Base-by-base conservation (phyloP, 2,329 filamentous ascomycete genomes). In the Fusarium neocosmosporiellum region DNA sequence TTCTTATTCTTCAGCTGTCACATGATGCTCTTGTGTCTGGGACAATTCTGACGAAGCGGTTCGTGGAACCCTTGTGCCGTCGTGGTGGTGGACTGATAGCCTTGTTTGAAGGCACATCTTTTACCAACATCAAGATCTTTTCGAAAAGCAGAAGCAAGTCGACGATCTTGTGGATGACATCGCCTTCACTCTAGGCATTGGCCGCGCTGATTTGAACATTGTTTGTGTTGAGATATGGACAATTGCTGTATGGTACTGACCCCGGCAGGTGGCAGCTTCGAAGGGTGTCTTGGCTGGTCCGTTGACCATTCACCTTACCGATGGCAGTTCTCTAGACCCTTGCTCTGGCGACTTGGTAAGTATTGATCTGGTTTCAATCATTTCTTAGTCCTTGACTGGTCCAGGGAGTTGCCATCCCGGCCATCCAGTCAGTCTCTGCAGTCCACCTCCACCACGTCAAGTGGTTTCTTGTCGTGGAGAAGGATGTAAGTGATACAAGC, bases 381-480 rank as follows among this genome's bases (percentile, higher is more conserved):
- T 6, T 18, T 3, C 46, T 7, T 18, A 29, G 3, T n/a, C 14
- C 74, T 79, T 50, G 16, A 79, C 48, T 41, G 29, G 16, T 5
- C 1, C 46, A 93, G 88, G 92, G 92, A 1, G 82, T 88, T 7
- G 82, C 92, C 0, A 84, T 96, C 10, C 92, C 93, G 0, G 83
- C 83, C 8, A 73, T 86, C 3, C 83, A 82, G 58, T 85, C 86
- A 0, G 84, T 91, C 14, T 81, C 85, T 0, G 78, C 78, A 3
- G 74, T 93, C 2, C 80, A 89, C 41, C 80, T 91, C n/a, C 78
- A 80, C 0, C 67, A 76, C 1, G 81, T 88, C 2, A 83, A 84
- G 62, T 95, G 92, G 92, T 83, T 95, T 48, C 82, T 96, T 0
- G 88, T 96, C 0, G 87, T 96, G 59, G 94, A 96, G 78, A 96